phyloP scores from a whole-genome alignment of 306 rosid genomes.

The Acacia acuminata region DNA sequence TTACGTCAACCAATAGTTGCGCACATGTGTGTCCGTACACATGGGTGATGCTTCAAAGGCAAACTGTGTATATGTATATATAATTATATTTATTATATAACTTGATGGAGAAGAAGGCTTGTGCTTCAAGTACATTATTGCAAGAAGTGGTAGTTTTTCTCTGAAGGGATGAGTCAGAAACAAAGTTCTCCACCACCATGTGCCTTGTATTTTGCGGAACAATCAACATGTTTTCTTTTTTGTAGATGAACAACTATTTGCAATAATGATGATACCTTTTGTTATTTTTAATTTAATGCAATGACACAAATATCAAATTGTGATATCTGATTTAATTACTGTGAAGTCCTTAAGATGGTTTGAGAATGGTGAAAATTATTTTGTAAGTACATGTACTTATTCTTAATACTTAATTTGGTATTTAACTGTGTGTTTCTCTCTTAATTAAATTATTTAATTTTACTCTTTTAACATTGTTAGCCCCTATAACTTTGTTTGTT shows the following conservation, averaged over 20 bases:
- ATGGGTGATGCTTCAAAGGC: conserved; percentile 28
- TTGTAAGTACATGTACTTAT: too few species aligned
- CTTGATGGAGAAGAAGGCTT: conserved; percentile 36
- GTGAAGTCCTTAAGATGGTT: too few species aligned
- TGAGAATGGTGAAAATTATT: too few species aligned
- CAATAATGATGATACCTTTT: background rate
- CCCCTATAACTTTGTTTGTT: too few species aligned
- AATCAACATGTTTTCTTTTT: conserved; percentile 34
- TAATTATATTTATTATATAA: background rate
- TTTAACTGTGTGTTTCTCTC: too few species aligned
- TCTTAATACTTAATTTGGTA: too few species aligned
- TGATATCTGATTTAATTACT: too few species aligned
- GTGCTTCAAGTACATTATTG: conserved; percentile 16
- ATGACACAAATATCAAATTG: too few species aligned
- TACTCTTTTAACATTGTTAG: too few species aligned
- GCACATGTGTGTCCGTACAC: conserved; percentile 40
- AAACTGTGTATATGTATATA: background rate
- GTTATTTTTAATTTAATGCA: background rate
- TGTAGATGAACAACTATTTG: background rate
- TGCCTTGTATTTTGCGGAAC: conserved; percentile 41
- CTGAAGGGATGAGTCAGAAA: conserved; percentile 34
- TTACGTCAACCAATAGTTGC: conserved; percentile 32
- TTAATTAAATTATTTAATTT: too few species aligned
- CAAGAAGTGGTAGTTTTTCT: conserved; percentile 44
- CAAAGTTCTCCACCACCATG: conserved; percentile 48